Evolutionary conservation across 2,329 filamentous ascomycete species (phyloP).

Genomic region (Aspergillus texensis): DNA sequence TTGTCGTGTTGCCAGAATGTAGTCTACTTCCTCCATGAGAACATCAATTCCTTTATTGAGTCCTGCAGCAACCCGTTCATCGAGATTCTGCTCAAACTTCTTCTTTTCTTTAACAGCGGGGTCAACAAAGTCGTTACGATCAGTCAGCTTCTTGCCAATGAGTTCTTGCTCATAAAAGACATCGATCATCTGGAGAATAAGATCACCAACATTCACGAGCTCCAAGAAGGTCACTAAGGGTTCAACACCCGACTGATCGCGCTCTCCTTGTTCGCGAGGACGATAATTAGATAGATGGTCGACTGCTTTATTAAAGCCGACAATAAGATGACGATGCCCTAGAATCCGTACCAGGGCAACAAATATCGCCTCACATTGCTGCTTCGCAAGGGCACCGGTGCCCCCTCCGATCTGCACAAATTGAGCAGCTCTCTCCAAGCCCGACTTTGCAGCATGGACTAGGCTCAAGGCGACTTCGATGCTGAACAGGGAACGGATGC

Average conservation of each 20-base stretch:
- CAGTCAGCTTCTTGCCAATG: constrained; percentile 76
- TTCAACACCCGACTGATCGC: constrained; percentile 73
- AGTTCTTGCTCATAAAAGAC: constrained; percentile 98
- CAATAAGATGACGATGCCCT: constrained; percentile 82
- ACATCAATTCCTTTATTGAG: constrained; percentile 98
- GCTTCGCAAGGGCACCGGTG: constrained; percentile 77
- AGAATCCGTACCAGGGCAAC: constrained; percentile 80
- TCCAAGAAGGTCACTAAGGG: constrained; percentile 95
- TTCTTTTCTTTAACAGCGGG: constrained; percentile 94
- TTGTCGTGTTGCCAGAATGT: constrained; percentile 87
- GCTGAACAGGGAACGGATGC: constrained; percentile 92
- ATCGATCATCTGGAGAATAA: constrained; percentile 98
- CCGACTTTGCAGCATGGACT: constrained; percentile 84
- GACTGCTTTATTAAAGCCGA: constrained; percentile 92
- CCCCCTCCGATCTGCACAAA: constrained; percentile 81
- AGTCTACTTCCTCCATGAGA: constrained; percentile 97
- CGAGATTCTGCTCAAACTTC: constrained; percentile 97
- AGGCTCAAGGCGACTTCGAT: constrained; percentile 91
- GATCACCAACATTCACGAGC: constrained; percentile 94
- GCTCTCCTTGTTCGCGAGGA: constrained; percentile 70
- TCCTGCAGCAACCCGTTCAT: constrained; percentile 92
- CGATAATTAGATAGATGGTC: constrained; percentile 89
- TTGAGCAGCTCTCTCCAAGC: constrained; percentile 79
- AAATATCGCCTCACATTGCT: constrained; percentile 90
- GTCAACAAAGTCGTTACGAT: constrained; percentile 92